Conservation (phyloP, 805 yeast species). For the Hanseniaspora clermontiae region DNA sequence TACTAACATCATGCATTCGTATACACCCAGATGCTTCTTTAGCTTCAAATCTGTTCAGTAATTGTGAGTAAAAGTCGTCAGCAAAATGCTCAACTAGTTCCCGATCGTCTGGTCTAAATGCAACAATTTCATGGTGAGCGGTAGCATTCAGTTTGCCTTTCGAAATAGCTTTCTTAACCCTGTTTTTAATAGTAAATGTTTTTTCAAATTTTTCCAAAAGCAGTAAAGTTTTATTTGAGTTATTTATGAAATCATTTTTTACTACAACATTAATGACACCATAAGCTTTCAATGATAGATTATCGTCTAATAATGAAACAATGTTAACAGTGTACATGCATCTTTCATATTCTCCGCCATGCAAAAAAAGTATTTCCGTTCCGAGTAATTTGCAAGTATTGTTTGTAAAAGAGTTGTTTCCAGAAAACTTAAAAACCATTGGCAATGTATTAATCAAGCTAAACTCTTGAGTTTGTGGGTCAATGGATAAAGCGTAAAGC, state of each 20-base stretch:
- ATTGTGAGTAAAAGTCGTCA: background rate
- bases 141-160: background rate
- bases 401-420: background rate
- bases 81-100: background rate
- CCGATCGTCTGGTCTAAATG: background rate
- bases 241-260: background rate
- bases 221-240: background rate
- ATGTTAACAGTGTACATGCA: background rate
- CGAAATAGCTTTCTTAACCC: background rate
- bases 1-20: background rate
- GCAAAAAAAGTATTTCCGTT: background rate
- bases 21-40: background rate
- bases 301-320: background rate
- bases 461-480: background rate
- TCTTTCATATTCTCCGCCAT: background rate
- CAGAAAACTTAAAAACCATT: background rate
- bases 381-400: background rate
- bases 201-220: background rate
- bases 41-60: background rate
- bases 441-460: constrained; percentile 1
- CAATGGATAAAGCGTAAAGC: background rate
- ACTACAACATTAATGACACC: background rate
- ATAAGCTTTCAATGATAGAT: background rate
- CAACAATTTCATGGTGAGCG: background rate
- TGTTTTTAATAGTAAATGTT: background rate